Conservation (phyloP, 202 grass and related monocot genomes). For the Setaria italica region DNA sequence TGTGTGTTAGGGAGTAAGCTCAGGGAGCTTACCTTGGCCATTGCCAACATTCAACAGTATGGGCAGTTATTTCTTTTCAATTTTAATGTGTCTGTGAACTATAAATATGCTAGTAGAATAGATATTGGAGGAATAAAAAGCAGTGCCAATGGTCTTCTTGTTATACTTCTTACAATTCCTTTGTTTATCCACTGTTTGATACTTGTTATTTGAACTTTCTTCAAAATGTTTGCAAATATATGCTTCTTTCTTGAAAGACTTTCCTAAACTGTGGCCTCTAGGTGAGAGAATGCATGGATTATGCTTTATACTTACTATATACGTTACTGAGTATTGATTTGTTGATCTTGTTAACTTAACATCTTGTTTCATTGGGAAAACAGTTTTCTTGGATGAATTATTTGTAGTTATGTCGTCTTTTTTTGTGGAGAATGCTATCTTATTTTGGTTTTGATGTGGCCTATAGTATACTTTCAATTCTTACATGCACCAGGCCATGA, state of each 20-base stretch:
- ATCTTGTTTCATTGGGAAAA: slow-evolving; percentile 44
- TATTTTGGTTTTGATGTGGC: slow-evolving; percentile 39
- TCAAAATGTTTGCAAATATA: slow-evolving; percentile 35
- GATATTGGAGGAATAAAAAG: slow-evolving; percentile 21
- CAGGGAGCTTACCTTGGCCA: too few species aligned
- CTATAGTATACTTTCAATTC: slow-evolving; percentile 27
- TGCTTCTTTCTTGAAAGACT: slow-evolving; percentile 33
- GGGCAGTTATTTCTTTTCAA: slow-evolving; percentile 42
- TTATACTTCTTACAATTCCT: slow-evolving; percentile 25
- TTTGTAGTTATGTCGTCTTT: slow-evolving; percentile 10
- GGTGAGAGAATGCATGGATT: slow-evolving; percentile 20
- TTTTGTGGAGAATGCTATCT: slow-evolving; percentile 19
- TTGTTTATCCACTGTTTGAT: not conserved
- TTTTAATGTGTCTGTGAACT: slow-evolving; percentile 3
- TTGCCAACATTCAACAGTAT: not conserved
- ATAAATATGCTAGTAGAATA: slow-evolving; percentile 40
- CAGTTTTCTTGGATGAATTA: slow-evolving; percentile 33
- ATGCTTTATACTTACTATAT: slow-evolving; percentile 19
- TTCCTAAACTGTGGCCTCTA: slow-evolving; percentile 37
- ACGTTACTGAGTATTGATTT: not conserved
- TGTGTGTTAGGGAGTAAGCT: too few species aligned
- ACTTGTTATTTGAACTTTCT: slow-evolving; percentile 13
- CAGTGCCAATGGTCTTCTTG: slow-evolving; percentile 10
- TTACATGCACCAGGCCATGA: slow-evolving; percentile 44
- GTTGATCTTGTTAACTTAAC: slow-evolving; percentile 20